These are phyloP conservation scores for Pestalotiopsis sp. DNA, from an alignment of 2,329 filamentous ascomycete species.

Conservation along the genomic window DNA sequence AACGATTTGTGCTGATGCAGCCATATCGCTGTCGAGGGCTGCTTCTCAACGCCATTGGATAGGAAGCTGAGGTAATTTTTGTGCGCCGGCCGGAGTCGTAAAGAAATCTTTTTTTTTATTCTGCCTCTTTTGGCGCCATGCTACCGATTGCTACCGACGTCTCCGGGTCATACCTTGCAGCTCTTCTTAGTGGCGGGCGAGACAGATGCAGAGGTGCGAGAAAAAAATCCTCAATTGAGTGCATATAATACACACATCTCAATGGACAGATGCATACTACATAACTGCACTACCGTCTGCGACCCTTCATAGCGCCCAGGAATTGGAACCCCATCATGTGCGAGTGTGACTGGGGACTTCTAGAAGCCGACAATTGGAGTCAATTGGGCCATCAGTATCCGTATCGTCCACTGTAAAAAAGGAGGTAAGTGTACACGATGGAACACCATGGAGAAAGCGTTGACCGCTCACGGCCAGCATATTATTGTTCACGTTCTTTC, in stretches of 20 bases:
- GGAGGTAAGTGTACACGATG: background rate
- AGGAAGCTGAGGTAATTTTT: conserved; percentile 10
- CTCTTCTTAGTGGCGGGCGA: background rate
- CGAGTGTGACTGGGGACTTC: background rate
- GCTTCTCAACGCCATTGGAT: background rate
- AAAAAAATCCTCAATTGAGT: background rate
- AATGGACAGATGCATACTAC: background rate
- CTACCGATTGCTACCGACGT: background rate
- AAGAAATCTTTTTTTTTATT: background rate
- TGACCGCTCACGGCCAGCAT: conserved; percentile 5
- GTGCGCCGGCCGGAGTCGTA: background rate
- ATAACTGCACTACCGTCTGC: background rate
- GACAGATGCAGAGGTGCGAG: background rate
- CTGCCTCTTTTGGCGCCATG: conserved; percentile 5
- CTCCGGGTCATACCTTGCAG: background rate
- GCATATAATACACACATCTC: background rate
- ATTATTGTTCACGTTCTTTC: background rate
- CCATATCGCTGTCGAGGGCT: background rate
- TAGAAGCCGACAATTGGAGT: background rate
- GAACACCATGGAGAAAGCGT: conserved; percentile 2
- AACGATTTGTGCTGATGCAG: background rate
- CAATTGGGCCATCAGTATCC: background rate
- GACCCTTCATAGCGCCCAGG: background rate
- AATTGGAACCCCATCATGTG: background rate
- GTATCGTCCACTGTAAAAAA: background rate